These are phyloP conservation scores for Allomyces arbusculus DNA, from an alignment of 192 early-diverging fungal genomes.

Conservation along the genomic window DNA sequence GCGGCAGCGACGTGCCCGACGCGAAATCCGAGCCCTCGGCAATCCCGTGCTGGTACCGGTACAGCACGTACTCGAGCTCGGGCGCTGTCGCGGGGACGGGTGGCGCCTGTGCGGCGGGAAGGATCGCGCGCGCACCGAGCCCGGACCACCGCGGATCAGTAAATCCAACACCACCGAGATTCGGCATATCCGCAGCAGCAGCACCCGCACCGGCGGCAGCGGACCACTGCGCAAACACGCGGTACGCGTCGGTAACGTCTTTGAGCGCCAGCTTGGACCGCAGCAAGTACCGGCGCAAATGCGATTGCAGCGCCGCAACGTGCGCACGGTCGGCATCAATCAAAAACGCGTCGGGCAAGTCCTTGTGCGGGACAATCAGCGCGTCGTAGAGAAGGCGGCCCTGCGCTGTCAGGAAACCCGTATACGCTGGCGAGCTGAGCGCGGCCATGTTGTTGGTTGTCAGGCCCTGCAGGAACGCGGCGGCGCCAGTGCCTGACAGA, in stretches of 20 bases:
- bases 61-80: slow-evolving; percentile 40
- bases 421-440: slow-evolving; percentile 54
- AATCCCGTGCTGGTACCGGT: slow-evolving; percentile 64
- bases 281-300: slow-evolving; percentile 57
- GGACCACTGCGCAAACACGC: slow-evolving; percentile 26
- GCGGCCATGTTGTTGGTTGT: slow-evolving; percentile 68
- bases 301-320: slow-evolving; percentile 26
- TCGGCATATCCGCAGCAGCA: slow-evolving; percentile 7
- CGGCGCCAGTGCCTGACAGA: slow-evolving; percentile 47
- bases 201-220: slow-evolving; percentile 1
- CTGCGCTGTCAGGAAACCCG: slow-evolving; percentile 67
- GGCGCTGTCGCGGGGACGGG: slow-evolving; percentile 26
- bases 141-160: slow-evolving; percentile 12
- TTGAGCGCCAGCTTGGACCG: slow-evolving; percentile 51
- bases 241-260: slow-evolving; percentile 38
- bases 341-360: slow-evolving; percentile 46
- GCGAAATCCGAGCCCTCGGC: slow-evolving; percentile 70
- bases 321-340: slow-evolving; percentile 53
- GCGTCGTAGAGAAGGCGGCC: slow-evolving; percentile 76
- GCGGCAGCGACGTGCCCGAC: slow-evolving; percentile 44
- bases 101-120: slow-evolving; percentile 27
- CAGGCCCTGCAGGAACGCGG: slow-evolving; percentile 77
- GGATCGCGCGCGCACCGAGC: slow-evolving; percentile 11
- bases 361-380: slow-evolving; percentile 65
- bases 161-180: slow-evolving; percentile 14